These are phyloP conservation scores for Tetracladium setigerum DNA, from an alignment of 495 filamentous ascomycete species.

Conservation along the genomic window DNA sequence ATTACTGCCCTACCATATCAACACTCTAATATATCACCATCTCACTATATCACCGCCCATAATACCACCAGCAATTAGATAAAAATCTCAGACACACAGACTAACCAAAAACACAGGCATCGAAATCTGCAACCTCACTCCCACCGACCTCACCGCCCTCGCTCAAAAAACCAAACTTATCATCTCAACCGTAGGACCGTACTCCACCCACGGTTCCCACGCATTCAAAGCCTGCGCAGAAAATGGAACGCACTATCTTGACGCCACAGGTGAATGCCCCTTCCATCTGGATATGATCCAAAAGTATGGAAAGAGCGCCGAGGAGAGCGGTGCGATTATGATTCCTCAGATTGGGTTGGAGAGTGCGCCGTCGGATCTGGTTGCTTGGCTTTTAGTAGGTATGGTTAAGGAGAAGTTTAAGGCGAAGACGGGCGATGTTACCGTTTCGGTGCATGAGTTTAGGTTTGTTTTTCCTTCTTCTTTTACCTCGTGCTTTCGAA, in stretches of 20 bases:
- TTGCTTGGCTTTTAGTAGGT: constrained; percentile 62
- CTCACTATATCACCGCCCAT: not conserved
- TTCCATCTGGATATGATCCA: constrained; percentile 74
- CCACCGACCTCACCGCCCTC: constrained; percentile 54
- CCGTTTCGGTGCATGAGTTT: constrained; percentile 53
- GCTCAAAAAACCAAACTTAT: constrained; percentile 69
- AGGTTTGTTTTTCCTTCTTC: constrained; percentile 33
- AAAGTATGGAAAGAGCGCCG: constrained; percentile 70
- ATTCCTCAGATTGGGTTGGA: constrained; percentile 84
- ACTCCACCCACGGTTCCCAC: constrained; percentile 65
- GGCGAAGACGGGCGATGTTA: constrained; percentile 48
- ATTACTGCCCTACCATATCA: not conserved
- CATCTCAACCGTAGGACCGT: constrained; percentile 83
- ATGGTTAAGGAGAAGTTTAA: constrained; percentile 51
- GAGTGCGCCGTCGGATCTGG: constrained; percentile 74
- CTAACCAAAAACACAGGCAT: constrained; percentile 35
- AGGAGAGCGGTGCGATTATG: constrained; percentile 70
- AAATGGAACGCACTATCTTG: constrained; percentile 86
- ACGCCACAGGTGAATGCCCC: constrained; percentile 80
- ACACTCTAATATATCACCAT: no score
- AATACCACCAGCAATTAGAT: not conserved
- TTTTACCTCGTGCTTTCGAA: no score
- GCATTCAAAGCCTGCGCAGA: constrained; percentile 85
- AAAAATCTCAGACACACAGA: not conserved
- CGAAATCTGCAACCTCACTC: constrained; percentile 56